Evolutionary conservation across 106 monocot species (phyloP).

Genomic region (Chionographis japonica): DNA sequence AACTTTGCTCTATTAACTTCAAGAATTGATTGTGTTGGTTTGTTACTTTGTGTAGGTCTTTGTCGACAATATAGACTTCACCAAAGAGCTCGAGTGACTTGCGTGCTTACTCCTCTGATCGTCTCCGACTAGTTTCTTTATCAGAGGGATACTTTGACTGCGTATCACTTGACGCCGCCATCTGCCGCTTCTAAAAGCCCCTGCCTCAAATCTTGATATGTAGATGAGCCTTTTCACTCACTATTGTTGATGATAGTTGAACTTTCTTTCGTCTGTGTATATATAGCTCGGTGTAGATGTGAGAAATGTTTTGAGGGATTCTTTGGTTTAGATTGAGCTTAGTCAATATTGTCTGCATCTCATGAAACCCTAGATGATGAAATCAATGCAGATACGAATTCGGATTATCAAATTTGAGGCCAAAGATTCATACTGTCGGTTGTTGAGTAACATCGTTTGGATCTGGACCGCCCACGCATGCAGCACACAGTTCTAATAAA

Average conservation of each 20-base stretch:
- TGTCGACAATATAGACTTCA: conserved; percentile 83
- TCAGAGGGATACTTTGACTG: neutral
- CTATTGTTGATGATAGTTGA: neutral
- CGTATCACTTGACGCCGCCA: too few species aligned
- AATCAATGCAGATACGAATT: too few species aligned
- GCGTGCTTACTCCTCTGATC: neutral
- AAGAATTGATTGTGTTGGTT: neutral
- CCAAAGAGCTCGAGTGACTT: conserved; percentile 64
- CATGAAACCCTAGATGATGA: too few species aligned
- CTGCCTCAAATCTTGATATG: neutral
- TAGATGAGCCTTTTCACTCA: conserved; percentile 9
- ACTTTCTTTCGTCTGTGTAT: neutral
- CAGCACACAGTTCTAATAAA: too few species aligned
- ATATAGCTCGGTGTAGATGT: conserved; percentile 7
- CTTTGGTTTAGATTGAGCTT: neutral
- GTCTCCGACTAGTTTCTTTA: too few species aligned
- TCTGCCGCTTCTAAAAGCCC: neutral
- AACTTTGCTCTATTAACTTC: too few species aligned
- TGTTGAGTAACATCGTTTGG: too few species aligned
- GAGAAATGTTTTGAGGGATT: neutral
- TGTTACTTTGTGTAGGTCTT: conserved; percentile 57
- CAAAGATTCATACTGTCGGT: too few species aligned
- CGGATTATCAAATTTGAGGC: too few species aligned
- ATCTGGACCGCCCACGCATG: too few species aligned
- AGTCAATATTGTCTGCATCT: too few species aligned